Evolutionary conservation across 805 yeast species (phyloP).

Genomic region (Jamesozyma hellenica): DNA sequence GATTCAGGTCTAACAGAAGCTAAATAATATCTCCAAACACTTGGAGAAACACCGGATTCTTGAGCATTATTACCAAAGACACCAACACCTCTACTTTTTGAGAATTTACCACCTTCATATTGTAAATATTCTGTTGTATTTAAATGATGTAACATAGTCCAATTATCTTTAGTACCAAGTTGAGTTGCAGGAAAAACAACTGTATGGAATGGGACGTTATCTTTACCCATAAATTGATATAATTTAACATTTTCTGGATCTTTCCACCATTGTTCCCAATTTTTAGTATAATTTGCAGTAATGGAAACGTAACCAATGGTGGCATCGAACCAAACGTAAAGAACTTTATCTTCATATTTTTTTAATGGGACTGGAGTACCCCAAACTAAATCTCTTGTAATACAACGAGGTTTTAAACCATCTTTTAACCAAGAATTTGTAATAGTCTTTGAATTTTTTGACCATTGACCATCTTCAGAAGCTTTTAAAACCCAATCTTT

Average conservation of each 20-base stretch:
- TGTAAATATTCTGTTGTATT: slow-evolving; percentile 94
- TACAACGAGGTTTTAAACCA: slow-evolving; percentile 88
- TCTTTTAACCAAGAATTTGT: slow-evolving; percentile 90
- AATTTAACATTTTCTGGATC: slow-evolving; percentile 80
- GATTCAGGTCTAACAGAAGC: slow-evolving; percentile 90
- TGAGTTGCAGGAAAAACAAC: slow-evolving; percentile 94
- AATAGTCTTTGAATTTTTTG: slow-evolving; percentile 79
- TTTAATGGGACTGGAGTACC: slow-evolving; percentile 96
- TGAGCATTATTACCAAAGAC: slow-evolving; percentile 97
- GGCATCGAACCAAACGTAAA: slow-evolving; percentile 99
- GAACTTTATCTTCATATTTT: slow-evolving; percentile 76
- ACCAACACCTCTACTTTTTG: slow-evolving; percentile 95
- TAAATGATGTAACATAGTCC: slow-evolving; percentile 88
- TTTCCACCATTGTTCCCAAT: slow-evolving; percentile 92
- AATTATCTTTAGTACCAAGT: slow-evolving; percentile 75
- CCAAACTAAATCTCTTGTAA: slow-evolving; percentile 95
- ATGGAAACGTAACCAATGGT: slow-evolving; percentile 93
- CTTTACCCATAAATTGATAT: slow-evolving; percentile 98
- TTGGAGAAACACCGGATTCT: slow-evolving; percentile 81
- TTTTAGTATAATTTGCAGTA: slow-evolving; percentile 78
- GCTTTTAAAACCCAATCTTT: slow-evolving; percentile 63
- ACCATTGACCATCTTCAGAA: slow-evolving; percentile 74
- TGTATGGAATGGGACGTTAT: slow-evolving; percentile 96
- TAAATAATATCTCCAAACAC: slow-evolving; percentile 96
- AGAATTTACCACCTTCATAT: slow-evolving; percentile 96